Base-by-base conservation (phyloP, 257 asterid genomes). In the Plantago major region DNA sequence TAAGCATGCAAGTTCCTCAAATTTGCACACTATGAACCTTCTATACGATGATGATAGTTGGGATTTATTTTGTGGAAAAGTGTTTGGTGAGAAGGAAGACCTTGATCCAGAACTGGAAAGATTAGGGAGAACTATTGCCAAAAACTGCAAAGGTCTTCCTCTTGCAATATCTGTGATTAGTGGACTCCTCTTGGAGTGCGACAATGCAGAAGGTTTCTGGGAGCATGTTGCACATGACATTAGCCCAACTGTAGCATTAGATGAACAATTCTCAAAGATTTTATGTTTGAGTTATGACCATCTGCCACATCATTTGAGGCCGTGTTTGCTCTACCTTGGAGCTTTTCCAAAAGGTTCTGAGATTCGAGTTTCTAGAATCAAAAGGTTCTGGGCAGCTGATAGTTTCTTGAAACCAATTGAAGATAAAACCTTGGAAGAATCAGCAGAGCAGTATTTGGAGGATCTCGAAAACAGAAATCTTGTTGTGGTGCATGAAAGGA, bases 361-460 rank as follows among this genome's bases (percentile, higher is more conserved):
- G 15, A 64, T 71, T 61, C 46, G 38, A 1, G 52, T 50, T 13
- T 43, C 65, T 6, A 68, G 50, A 22, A 53, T 76, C 38, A 30
- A 59, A n/a, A 50, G 47, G 10, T 9, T 71, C 30, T 71, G 77
- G 81, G 33, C 14, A 10, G 73, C 70, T 1, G 78, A 76, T 52
- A 70, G 71, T 11, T 64, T 71, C 13, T 37, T 71, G 33, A 58
- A 43, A 58, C 47, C 70, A 9, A 44, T 44, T 7, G 52, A 11
- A 19, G 6, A 16, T 10, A 58, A 44, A 49, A 58, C 53, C 66
- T 42, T 59, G 55, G 71, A 71, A 53, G 67, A 71, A 26, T 46
- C 19, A 14, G 71, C 68, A 4, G 52, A 65, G 59, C 59, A 53
- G 9, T 58, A 49, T 48, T 53, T 71, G 54, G 52, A 58, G 22